Evolutionary conservation across 768 basidiomycete genomes (phyloP).

Genomic region (Podaxis sp.): DNA sequence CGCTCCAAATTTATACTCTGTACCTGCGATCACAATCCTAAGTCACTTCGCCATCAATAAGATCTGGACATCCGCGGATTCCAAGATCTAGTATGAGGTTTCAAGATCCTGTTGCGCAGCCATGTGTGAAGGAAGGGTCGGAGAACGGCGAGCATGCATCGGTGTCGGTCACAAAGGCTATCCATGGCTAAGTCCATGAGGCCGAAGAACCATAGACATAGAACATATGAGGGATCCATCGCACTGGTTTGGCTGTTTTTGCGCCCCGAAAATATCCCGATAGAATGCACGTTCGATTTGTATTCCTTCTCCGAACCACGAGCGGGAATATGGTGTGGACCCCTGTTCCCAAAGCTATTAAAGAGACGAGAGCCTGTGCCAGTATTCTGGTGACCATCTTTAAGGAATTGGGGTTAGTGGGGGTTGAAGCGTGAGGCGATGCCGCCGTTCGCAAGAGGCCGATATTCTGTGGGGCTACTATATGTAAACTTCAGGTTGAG

Average conservation of each 20-base stretch:
- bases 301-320: constrained; percentile 32
- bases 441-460: not conserved
- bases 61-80: constrained; percentile 33
- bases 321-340: constrained; percentile 33
- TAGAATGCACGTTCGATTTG: constrained; percentile 31
- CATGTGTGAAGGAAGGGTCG: constrained; percentile 31
- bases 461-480: not conserved
- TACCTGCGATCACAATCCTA: constrained; percentile 37
- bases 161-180: not conserved
- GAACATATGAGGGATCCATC: constrained; percentile 40
- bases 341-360: constrained; percentile 27
- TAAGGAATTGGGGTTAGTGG: constrained; percentile 40
- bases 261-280: constrained; percentile 23
- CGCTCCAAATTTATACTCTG: constrained; percentile 32
- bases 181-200: not conserved
- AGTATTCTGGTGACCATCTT: constrained; percentile 34
- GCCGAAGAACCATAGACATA: constrained; percentile 18
- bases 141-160: constrained; percentile 26
- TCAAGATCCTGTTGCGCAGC: constrained; percentile 31
- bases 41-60: constrained; percentile 36
- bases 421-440: constrained; percentile 23
- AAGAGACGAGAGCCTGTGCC: constrained; percentile 20
- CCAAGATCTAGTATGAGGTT: constrained; percentile 36
- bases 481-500: not conserved
- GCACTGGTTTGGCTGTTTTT: constrained; percentile 26